Evolutionary conservation across 78 protist species (phyloP), one percentile per base, ranked within the genome.

Genomic region (Monosiga brevicollis): DNA sequence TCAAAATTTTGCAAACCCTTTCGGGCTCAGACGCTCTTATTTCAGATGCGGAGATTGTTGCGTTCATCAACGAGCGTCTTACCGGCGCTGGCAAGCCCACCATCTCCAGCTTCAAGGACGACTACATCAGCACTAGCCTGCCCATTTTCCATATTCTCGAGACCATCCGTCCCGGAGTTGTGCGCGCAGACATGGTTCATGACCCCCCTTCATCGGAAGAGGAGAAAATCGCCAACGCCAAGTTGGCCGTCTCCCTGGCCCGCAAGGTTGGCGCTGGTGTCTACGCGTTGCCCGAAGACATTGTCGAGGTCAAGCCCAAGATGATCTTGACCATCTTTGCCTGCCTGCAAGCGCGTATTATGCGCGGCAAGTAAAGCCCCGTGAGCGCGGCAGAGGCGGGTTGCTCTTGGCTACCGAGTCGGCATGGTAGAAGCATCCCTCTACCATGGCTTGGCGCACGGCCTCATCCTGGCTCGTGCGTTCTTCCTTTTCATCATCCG

Each of bases 231-330:
- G 22, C 36, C 80, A 96, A 96, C 74, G 97, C 96, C 34, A 86
- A 88, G 81, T 93, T 91, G 70, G 91, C 93, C 74, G 76, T 93
- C 76, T 81, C 91, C 62, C 81, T 93, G 39, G 96, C 96, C 34
- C 75, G 98, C n/a, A 95, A 95, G 87, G 41, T 91, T 71, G 96
- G 97, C 72, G 94, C 96, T 37, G 87, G 86, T 54, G 84, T 95
- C 34, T 94, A 93, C 85, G 80, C 89, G 29, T 91, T 94, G 35
- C 95, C 96, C 83, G 98, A 95, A 81, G 98, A 95, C 83, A 80
- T 95, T 20, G 91, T 88, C 34, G 96, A 94, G 82, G 91, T 89
- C 42, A 91, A 90, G 42, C 87, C 86, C 54, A 94, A 94, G 89
- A 81, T 91, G 91, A 42, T 93, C 32, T 72, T 90, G 43, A 87